Evolutionary conservation across 192 early-diverging fungal species (phyloP).

Genomic region (Haplosporangium gracile): DNA sequence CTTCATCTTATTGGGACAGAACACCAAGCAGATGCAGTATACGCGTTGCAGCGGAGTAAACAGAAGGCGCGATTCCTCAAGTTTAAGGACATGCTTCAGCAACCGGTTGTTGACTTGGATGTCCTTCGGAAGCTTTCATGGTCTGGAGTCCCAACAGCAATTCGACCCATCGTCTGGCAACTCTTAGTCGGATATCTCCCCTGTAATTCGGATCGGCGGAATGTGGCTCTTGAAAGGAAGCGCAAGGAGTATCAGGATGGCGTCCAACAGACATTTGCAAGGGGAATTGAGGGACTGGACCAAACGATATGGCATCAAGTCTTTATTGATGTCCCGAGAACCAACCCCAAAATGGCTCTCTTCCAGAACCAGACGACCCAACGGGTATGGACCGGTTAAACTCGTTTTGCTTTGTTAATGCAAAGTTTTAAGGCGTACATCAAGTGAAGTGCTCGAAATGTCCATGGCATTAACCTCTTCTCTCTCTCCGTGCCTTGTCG

Average conservation of each 20-base stretch:
- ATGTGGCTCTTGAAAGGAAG: slow-evolving; percentile 87
- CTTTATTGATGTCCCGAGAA: slow-evolving; percentile 92
- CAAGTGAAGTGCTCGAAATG: not conserved
- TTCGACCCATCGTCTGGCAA: slow-evolving; percentile 93
- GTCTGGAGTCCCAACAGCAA: slow-evolving; percentile 91
- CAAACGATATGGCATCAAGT: slow-evolving; percentile 93
- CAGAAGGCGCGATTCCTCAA: slow-evolving; percentile 56
- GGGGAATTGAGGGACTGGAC: slow-evolving; percentile 84
- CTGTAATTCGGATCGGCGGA: slow-evolving; percentile 86
- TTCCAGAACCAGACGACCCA: slow-evolving; percentile 89
- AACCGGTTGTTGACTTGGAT: slow-evolving; percentile 78
- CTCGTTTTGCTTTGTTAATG: not conserved
- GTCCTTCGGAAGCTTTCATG: slow-evolving; percentile 89
- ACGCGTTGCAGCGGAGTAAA: slow-evolving; percentile 51
- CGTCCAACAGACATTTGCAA: slow-evolving; percentile 83
- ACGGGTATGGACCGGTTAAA: slow-evolving; percentile 59
- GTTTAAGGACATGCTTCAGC: slow-evolving; percentile 63
- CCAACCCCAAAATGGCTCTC: slow-evolving; percentile 85
- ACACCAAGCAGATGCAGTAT: slow-evolving; percentile 38
- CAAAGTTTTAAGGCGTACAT: not conserved
- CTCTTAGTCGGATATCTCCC: slow-evolving; percentile 95
- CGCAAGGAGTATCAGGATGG: slow-evolving; percentile 95
- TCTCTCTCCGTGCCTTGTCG: no score
- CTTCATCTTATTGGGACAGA: slow-evolving; percentile 22
- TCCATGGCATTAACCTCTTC: not conserved